Base-by-base conservation (phyloP, 345 rosid species). In the Salix arbutifolia region DNA sequence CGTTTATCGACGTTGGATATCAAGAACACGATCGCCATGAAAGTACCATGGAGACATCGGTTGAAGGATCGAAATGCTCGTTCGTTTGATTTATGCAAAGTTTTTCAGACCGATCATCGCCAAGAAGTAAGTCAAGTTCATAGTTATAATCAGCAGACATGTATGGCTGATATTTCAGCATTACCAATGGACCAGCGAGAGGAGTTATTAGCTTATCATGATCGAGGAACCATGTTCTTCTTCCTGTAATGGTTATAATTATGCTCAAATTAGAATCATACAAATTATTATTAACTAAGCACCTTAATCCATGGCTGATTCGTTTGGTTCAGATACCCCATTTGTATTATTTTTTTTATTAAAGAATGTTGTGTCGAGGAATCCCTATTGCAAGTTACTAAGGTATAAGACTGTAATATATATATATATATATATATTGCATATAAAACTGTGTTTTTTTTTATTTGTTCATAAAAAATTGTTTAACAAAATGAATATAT, bases 191-290 rank as follows among this genome's bases (percentile, higher is more conserved):
- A 21, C 16, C 52, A 69, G 42, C 18, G 7, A 69, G 30, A 69
- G 30, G 56, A 23, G 12, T 42, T 69, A 3, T 10, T 23, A 18
- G 53, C 56, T 23, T 69, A 42, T 28, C 23, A 75, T 37, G 83
- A 77, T 56, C 28, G 58, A 77, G 23, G 75, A 25, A 35, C 25
- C 78, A 26, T 33, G 69, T 6, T 31, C 35, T 35, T 46, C 76
- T 28, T 30, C 31, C 44, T 52, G 18, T 67, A 72, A 38, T 52
- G 23, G 6, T 77, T 25, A 1, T 28, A 28, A n/a, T 56, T 21
- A 10, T 72, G 25, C 48, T 23, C 52, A 33, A 42, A 21, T 52
- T 56, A 56, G 62, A 23, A 16, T 16, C 21, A 18, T 1, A 53
- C 23, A 53, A 16, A 42, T 42, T 42, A 42, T 10, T 42, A 11